Base-by-base conservation (phyloP, 805 yeast species). In the Pichia occidentalis region DNA sequence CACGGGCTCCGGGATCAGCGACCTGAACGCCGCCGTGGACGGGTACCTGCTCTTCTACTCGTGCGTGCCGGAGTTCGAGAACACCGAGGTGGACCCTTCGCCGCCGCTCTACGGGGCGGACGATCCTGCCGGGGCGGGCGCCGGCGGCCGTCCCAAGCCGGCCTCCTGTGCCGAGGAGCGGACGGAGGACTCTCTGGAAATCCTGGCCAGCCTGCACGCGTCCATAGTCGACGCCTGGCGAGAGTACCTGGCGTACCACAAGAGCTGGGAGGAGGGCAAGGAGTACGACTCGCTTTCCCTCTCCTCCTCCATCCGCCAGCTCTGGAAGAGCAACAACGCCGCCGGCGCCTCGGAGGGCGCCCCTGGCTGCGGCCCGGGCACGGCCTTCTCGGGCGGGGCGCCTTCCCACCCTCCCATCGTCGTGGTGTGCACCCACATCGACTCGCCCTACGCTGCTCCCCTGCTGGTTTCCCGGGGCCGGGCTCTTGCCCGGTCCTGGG, bases 1-100 rank as follows among this genome's bases (percentile, higher is more conserved):
- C 10, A 84, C 80, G 3, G 90, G 86, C 5, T 77, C 85, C 26
- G 92, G 92, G 1, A 84, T 87, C 5, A 73, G 85, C 29, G 90
- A 81, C 43, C 57, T 83, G 48, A 81, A 83, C 52, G 88, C 87
- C 4, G 67, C 74, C 23, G 70, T 83, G n/a, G 81, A 80, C 53
- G 90, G 88, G 1, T 83, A 83, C 54, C 64, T 80, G 29, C 66
- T 80, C 25, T 76, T 79, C 32, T 83, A 81, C 55, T 71, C 79
- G 39, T 79, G 85, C 3, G 72, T 82, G 3, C 92, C 94, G 1
- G 61, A 57, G 32, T 67, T 73, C 48, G 68, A 67, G 11, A 61
- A 57, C 4, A 32, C 44, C 18, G 37, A 33, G 34, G 21, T 29
- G 16, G 26, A 30, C 1, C 50, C 53, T 16, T 49, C 55, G 3